These are phyloP conservation scores for Gymnopus androsaceus DNA, from an alignment of 1,284 basidiomycete genomes.

Conservation along the genomic window DNA sequence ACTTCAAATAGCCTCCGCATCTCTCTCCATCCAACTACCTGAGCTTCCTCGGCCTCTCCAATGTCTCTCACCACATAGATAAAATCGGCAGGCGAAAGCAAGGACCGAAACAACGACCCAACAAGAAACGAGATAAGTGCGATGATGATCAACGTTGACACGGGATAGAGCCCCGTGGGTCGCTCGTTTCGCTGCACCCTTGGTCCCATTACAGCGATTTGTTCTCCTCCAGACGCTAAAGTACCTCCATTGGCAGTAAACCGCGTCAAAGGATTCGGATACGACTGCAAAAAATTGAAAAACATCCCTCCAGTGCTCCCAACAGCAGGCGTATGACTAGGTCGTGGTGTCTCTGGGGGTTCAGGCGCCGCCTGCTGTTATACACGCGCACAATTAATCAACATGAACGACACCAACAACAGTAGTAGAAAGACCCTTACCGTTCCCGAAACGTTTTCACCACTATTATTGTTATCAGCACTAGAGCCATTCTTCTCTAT, in stretches of 20 bases:
- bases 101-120: conserved; percentile 85
- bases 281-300: conserved; percentile 36
- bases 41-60: conserved; percentile 50
- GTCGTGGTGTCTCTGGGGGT: conserved; percentile 3
- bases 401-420: not conserved
- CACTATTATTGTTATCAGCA: conserved; percentile 24
- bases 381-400: not conserved
- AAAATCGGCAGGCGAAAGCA: conserved; percentile 91
- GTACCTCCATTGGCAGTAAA: conserved; percentile 7
- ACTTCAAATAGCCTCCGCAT: conserved; percentile 78
- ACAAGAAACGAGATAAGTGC: conserved; percentile 89
- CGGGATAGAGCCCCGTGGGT: conserved; percentile 35
- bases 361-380: conserved; percentile 18
- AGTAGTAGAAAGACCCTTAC: conserved; percentile 29
- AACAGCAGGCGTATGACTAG: conserved; percentile 29
- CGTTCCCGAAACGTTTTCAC: conserved; percentile 15
- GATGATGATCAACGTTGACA: conserved; percentile 73
- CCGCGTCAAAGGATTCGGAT: conserved; percentile 14
- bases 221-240: not conserved
- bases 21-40: conserved; percentile 72
- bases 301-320: conserved; percentile 20
- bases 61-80: conserved; percentile 63
- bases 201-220: not conserved
- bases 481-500: conserved; percentile 25
- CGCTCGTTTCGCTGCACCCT: not conserved